Base-by-base conservation (phyloP, 345 rosid genomes). In the Citrus sp. region DNA sequence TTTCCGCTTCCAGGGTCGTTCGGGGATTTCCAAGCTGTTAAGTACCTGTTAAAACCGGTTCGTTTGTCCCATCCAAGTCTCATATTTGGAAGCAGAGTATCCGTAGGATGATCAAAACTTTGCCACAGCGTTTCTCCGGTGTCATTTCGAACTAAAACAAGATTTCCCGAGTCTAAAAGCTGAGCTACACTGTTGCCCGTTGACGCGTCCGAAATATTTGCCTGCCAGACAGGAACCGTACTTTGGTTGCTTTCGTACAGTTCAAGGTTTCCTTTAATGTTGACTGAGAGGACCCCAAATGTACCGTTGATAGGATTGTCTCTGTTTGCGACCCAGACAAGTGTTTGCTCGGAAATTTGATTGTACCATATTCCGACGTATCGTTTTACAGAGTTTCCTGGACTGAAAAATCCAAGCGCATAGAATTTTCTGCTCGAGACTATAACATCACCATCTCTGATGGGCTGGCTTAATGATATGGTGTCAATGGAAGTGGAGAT, bases 291-390 rank as follows among this genome's bases (percentile, higher is more conserved):
- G 5, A 30, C 61, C 59, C 90, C 94, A 1, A 88, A 78, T 54
- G 83, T 80, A 71, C 84, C 86, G 27, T 77, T 78, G 32, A 92
- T 62, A 7, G 93, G 94, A 70, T 64, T 76, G 55, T 90, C 88
- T 77, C 94, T 86, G 60, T 94, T 91, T 25, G 98, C 97, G 35
- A 94, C 94, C 97, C 97, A 94, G 9, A 91, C 94, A 35, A 89
- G 54, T 3, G 94, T 89, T 72, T 66, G 78, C 7, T 54, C 80
- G 7, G 92, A 32, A 77, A 87, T 81, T 69, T 75, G 81, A 67
- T 87, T 76, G 79, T 91, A 93, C 98, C 99, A 93, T 30, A 91
- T 92, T 35, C 96, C 98, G 13, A 95, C 82, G 40, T 90, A 93
- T 24, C 91, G 86, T 13, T 72, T 84, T n/a, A 30, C 81, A 4